Evolutionary conservation across 495 filamentous ascomycete species (phyloP).

Genomic region (Neurospora terricola): DNA sequence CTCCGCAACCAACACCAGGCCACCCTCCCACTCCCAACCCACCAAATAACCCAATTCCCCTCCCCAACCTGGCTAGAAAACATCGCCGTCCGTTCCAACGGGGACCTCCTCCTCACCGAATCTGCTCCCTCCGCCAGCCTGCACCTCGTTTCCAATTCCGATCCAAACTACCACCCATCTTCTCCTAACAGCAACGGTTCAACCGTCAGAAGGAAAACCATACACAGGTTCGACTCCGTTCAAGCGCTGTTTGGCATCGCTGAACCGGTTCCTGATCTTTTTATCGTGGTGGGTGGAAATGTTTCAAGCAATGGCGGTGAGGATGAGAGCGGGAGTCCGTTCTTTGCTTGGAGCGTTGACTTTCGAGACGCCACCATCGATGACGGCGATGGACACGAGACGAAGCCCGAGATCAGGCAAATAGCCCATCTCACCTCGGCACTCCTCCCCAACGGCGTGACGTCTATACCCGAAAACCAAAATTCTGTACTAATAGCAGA

Average conservation of each 20-base stretch:
- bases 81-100: slow-evolving; percentile 26
- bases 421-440: not conserved
- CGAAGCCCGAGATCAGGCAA: not conserved
- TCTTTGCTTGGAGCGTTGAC: not conserved
- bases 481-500: not conserved
- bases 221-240: not conserved
- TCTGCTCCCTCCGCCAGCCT: slow-evolving; percentile 11
- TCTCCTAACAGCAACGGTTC: not conserved
- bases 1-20: too few relatives aligned
- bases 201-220: not conserved
- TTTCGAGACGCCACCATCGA: not conserved
- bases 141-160: not conserved
- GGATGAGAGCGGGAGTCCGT: too few relatives aligned
- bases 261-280: not conserved
- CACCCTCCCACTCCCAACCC: too few relatives aligned
- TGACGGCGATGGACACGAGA: too few relatives aligned
- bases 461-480: not conserved
- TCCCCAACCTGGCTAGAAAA: slow-evolving; percentile 30
- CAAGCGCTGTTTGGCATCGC: not conserved
- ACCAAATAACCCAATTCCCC: slow-evolving; percentile 24
- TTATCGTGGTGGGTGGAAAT: not conserved
- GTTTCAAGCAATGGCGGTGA: too few relatives aligned
- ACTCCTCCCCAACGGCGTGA: not conserved
- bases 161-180: not conserved
- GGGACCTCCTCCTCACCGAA: slow-evolving; percentile 26